These are phyloP conservation scores for Arxiozyma slooffiae DNA, from an alignment of 1,139 yeast species.

Conservation along the genomic window DNA sequence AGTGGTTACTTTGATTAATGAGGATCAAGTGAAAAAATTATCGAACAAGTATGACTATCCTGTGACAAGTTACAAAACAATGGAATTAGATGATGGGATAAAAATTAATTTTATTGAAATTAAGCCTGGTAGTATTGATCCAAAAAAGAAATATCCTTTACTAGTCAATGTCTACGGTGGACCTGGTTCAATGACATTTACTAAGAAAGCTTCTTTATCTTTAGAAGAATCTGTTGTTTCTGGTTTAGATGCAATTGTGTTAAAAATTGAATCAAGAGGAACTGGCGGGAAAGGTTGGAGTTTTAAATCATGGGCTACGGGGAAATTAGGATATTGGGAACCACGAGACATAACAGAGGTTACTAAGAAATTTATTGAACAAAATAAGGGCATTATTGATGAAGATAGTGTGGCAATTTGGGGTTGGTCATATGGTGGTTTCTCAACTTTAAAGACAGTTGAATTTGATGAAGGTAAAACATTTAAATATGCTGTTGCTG, in stretches of 20 bases:
- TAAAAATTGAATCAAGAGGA: conserved; percentile 89
- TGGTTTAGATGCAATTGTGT: conserved; percentile 59
- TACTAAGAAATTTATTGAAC: conserved; percentile 49
- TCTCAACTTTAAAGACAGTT: conserved; percentile 62
- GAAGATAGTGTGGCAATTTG: conserved; percentile 66
- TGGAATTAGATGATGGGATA: conserved; percentile 40
- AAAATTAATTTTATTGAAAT: conserved; percentile 64
- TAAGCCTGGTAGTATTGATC: conserved; percentile 60
- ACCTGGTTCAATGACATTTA: conserved; percentile 77
- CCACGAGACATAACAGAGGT: conserved; percentile 69
- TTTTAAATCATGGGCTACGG: conserved; percentile 56
- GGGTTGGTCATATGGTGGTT: conserved; percentile 96
- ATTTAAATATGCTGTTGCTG: conserved; percentile 74
- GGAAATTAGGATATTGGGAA: conserved; percentile 76
- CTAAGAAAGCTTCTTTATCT: conserved; percentile 43
- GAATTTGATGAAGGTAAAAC: conserved; percentile 60
- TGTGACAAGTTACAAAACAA: conserved; percentile 39
- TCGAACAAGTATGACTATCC: conserved; percentile 44
- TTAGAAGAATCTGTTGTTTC: conserved; percentile 68
- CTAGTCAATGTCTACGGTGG: conserved; percentile 87
- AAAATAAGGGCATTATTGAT: conserved; percentile 47
- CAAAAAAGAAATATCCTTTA: conserved; percentile 57
- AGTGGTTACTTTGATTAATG: conserved; percentile 20
- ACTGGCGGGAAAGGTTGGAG: conserved; percentile 86
- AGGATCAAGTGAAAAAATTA: conserved; percentile 29